These are phyloP conservation scores for Trypanosoma rangeli DNA, from an alignment of 208 protist genomes.

Conservation along the genomic window DNA sequence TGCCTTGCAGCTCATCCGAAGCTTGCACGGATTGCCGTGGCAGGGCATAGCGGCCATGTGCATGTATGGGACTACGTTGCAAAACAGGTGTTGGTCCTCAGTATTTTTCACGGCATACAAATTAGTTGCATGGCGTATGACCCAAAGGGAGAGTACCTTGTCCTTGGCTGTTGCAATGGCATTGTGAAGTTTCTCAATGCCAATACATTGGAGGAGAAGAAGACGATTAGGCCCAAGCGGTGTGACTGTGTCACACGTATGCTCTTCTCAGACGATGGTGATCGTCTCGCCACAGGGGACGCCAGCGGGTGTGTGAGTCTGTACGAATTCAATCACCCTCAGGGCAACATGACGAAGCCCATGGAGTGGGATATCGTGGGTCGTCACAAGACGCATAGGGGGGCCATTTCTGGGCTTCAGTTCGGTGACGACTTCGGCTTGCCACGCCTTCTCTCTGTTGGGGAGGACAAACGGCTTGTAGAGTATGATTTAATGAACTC, in stretches of 20 bases:
- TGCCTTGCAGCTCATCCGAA: conserved; percentile 83
- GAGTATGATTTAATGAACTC: conserved; percentile 94
- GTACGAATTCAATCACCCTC: conserved; percentile 73
- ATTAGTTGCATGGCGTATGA: conserved; percentile 90
- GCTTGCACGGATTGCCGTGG: conserved; percentile 82
- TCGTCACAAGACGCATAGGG: conserved; percentile 89
- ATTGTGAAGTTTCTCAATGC: conserved; percentile 91
- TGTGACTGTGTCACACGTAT: conserved; percentile 70
- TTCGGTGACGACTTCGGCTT: conserved; percentile 61
- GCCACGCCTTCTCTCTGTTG: conserved; percentile 90
- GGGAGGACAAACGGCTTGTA: conserved; percentile 91
- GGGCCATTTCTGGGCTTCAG: conserved; percentile 85
- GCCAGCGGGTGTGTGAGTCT: conserved; percentile 85
- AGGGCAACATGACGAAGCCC: conserved; percentile 47
- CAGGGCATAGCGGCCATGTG: conserved; percentile 79
- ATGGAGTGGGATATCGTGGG: conserved; percentile 93
- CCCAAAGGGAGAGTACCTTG: conserved; percentile 76
- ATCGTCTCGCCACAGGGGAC: conserved; percentile 80
- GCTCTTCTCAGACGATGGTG: conserved; percentile 80
- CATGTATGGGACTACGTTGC: conserved; percentile 93
- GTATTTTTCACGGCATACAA: conserved; percentile 77
- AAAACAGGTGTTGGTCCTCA: conserved; percentile 69
- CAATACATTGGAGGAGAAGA: conserved; percentile 77
- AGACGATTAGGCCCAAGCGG: conserved; percentile 79
- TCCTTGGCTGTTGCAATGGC: conserved; percentile 92